These are phyloP conservation scores for Anaeramoeba ignava DNA, from an alignment of 78 protist species.

Conservation along the genomic window DNA sequence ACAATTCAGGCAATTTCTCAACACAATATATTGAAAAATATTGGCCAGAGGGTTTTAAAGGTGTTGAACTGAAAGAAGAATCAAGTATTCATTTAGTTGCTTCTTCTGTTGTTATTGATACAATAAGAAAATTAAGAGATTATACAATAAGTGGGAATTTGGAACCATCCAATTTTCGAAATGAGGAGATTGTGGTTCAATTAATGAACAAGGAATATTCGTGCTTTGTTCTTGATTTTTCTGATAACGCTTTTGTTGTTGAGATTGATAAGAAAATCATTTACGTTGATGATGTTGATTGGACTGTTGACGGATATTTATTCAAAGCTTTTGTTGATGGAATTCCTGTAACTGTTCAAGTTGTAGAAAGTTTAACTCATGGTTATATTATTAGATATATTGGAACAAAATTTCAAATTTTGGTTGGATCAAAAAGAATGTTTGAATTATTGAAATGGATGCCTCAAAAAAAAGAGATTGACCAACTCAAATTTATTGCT, in stretches of 20 bases:
- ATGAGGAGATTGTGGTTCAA: neutral
- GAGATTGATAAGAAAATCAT: neutral
- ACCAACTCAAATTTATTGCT: slow-evolving; percentile 33
- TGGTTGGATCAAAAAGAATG: slow-evolving; percentile 23
- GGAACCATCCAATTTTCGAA: neutral
- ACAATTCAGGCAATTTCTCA: slow-evolving; percentile 51
- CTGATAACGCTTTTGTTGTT: neutral
- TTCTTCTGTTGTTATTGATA: neutral
- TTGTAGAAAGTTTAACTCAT: neutral
- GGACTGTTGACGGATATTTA: slow-evolving; percentile 1
- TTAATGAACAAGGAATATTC: neutral
- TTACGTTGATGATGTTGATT: neutral
- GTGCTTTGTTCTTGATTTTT: neutral
- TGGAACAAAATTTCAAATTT: slow-evolving; percentile 16
- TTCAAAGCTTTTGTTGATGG: slow-evolving; percentile 12
- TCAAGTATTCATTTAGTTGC: neutral
- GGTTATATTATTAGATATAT: neutral
- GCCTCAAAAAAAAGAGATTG: slow-evolving; percentile 39
- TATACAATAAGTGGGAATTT: neutral
- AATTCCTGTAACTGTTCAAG: neutral
- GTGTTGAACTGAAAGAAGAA: neutral
- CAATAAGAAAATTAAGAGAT: neutral
- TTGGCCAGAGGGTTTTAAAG: slow-evolving; percentile 76
- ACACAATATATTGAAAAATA: slow-evolving; percentile 70
- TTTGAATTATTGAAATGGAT: slow-evolving; percentile 26